phyloP scores from a whole-genome alignment of 2,329 filamentous ascomycete species.

The Xylaria polymorpha region DNA sequence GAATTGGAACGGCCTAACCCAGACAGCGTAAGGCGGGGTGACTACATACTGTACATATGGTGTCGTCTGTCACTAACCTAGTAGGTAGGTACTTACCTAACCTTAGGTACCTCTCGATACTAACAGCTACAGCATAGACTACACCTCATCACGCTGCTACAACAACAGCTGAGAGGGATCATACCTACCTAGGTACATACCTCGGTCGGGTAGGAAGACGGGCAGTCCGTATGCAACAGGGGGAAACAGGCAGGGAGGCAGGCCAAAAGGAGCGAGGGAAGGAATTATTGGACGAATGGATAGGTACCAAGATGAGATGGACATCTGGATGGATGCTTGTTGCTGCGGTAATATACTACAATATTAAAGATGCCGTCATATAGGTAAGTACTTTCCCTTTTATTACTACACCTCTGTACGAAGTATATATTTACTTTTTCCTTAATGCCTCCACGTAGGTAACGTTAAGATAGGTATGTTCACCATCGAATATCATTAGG shows the following conservation, averaged over 20 bases:
- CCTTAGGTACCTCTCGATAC: not conserved
- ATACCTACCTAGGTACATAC: not conserved
- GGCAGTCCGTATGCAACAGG: not conserved
- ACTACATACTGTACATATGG: too few species aligned
- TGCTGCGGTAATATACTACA: slow-evolving; percentile 30
- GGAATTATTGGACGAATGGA: not conserved
- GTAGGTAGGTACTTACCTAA: not conserved
- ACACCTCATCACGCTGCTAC: not conserved
- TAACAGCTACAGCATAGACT: not conserved
- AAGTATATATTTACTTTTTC: not conserved
- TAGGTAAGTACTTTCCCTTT: slow-evolving; percentile 1
- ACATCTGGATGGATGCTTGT: slow-evolving; percentile 23
- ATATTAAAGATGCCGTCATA: slow-evolving; percentile 28
- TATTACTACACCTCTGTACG: not conserved
- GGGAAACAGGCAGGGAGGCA: not conserved
- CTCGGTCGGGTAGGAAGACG: not conserved
- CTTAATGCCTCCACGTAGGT: not conserved
- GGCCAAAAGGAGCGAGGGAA: not conserved
- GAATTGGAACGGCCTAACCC: slow-evolving; percentile 12
- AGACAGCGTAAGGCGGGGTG: slow-evolving; percentile 23
- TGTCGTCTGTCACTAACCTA: not conserved
- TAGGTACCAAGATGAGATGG: slow-evolving; percentile 6
- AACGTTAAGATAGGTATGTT: not conserved
- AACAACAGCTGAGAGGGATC: not conserved
- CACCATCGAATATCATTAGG: not conserved